Evolutionary conservation across 257 asterid genomes (phyloP), one percentile per base, ranked within the genome.

Genomic region (Rauvolfia tetraphylla): DNA sequence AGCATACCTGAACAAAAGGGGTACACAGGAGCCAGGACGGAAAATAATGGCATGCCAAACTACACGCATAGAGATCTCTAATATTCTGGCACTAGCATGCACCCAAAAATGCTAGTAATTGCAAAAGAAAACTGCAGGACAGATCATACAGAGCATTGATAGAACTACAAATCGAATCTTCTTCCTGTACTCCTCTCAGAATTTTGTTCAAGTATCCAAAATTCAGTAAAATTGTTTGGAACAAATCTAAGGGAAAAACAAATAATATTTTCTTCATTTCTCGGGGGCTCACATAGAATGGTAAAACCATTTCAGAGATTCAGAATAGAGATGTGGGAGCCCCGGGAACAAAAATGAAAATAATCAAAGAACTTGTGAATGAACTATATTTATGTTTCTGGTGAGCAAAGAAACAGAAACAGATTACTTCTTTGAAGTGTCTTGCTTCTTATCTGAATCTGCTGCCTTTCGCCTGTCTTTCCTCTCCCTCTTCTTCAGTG

Each of bases 401-500:
- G 14, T 44, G 56, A 13, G 44, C 3, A 76, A 38, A 18, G 17
- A 66, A 38, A 84, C 80, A 59, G 85, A 83, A 81, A 88, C 73
- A 56, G 80, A 23, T 80, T 71, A 76, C 76, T 86, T 89, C 82
- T 91, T 91, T n/a, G 78, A 69, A 23, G 57, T 88, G 59, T 65
- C 77, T 34, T 10, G 76, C 74, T 91, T 93, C 74, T 89, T 87
- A 75, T 89, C 97, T 12, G 90, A 84, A 78, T 87, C 93, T 17
- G 89, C 85, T 27, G 92, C 81, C 83, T 94, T 94, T 73, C 85
- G 88, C 85, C 83, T 89, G 77, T 94, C 97, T 85, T 94, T 94
- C 83, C 98, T 83, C 87, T 94, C 98, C 84, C 97, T 90, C 87
- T 94, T 94, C 88, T 90, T 94, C 83, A 94, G 79, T 8, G 98